These are phyloP conservation scores for Erigeron philadelphicus DNA, from an alignment of 140 eudicot genomes.

Conservation along the genomic window DNA sequence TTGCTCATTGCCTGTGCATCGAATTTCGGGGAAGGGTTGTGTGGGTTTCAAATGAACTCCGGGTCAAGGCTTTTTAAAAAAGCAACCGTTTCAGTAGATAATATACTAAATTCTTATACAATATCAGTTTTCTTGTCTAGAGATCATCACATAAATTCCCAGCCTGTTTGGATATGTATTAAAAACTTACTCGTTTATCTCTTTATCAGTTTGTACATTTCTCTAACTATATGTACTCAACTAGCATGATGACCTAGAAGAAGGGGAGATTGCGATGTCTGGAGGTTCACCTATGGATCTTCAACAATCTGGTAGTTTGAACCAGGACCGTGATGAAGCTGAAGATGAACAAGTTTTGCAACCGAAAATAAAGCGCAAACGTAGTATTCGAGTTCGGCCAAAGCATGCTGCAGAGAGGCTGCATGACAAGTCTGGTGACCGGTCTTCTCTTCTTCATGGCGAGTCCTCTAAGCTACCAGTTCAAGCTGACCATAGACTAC, in stretches of 20 bases:
- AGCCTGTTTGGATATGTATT: neutral
- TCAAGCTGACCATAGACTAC: slow-evolving; percentile 49
- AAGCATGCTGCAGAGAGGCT: slow-evolving; percentile 40
- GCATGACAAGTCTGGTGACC: slow-evolving; percentile 43
- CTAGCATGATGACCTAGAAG: slow-evolving; percentile 85
- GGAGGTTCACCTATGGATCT: slow-evolving; percentile 71
- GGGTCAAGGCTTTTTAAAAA: too few relatives aligned
- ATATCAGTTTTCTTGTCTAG: neutral
- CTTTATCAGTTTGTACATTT: neutral
- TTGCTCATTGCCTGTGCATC: too few relatives aligned
- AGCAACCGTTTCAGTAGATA: neutral
- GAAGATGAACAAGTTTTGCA: slow-evolving; percentile 96
- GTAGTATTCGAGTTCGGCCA: slow-evolving; percentile 83
- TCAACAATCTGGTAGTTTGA: slow-evolving; percentile 87
- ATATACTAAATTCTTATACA: neutral
- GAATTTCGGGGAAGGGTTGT: too few relatives aligned
- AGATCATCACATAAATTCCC: neutral
- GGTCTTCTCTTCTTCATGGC: slow-evolving; percentile 25
- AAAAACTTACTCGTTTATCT: neutral
- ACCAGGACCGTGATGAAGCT: slow-evolving; percentile 74
- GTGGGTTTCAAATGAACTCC: too few relatives aligned
- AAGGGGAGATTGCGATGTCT: slow-evolving; percentile 82
- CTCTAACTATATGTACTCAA: neutral
- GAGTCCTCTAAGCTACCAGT: slow-evolving; percentile 53
- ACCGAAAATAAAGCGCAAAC: slow-evolving; percentile 81